Evolutionary conservation across 1,284 basidiomycete genomes (phyloP).

Genomic region (Sanghuangporus weigelae): DNA sequence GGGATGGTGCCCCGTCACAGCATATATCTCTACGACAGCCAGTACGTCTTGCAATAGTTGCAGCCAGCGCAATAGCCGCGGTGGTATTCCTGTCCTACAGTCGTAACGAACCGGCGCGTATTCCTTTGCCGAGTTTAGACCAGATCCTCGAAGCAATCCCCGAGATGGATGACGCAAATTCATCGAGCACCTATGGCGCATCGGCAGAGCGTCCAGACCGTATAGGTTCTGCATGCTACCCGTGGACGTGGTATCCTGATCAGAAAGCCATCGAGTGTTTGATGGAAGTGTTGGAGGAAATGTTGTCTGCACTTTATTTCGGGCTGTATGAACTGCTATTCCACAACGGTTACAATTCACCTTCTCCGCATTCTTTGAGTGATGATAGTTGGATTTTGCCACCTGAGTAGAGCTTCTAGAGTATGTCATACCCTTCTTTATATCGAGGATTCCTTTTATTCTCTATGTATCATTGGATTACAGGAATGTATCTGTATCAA

Average conservation of each 20-base stretch:
- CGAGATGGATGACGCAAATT: constrained; percentile 54
- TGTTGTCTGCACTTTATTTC: constrained; percentile 84
- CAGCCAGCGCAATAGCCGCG: constrained; percentile 64
- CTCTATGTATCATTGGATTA: too few relatives aligned
- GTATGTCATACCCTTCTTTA: too few relatives aligned
- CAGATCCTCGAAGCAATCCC: constrained; percentile 62
- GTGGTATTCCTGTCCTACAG: constrained; percentile 68
- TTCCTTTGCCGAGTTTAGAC: constrained; percentile 68
- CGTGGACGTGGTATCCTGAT: constrained; percentile 67
- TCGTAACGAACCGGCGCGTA: constrained; percentile 47
- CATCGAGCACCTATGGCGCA: constrained; percentile 68
- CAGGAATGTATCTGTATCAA: too few relatives aligned
- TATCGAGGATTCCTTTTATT: too few relatives aligned
- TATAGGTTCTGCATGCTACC: constrained; percentile 56
- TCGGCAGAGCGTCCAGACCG: constrained; percentile 78
- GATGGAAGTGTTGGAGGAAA: constrained; percentile 39
- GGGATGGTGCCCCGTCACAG: constrained; percentile 31
- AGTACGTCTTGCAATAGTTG: constrained; percentile 53
- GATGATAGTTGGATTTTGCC: too few relatives aligned
- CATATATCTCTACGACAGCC: constrained; percentile 41
- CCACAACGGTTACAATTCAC: too few relatives aligned
- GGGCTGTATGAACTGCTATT: constrained; percentile 16
- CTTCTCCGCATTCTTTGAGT: too few relatives aligned
- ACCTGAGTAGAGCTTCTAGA: too few relatives aligned
- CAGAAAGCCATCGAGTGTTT: constrained; percentile 77